Evolutionary conservation across 371 early-diverging fungal genomes (phyloP), one percentile per base, ranked within the genome.

Genomic region (Mortierella sp.): DNA sequence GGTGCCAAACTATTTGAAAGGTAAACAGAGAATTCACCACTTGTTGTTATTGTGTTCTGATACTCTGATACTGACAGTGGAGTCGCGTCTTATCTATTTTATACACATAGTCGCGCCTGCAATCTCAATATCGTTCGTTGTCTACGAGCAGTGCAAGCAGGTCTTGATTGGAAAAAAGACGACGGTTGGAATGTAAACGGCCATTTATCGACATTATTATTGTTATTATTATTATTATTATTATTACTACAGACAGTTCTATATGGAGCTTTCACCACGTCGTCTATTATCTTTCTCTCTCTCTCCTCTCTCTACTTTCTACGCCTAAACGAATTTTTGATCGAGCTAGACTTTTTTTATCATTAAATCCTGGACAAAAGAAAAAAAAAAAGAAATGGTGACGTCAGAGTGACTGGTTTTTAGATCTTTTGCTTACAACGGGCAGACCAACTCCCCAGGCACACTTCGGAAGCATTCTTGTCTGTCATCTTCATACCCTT

Each of bases 51-150:
- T 28, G 28, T 28, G 28, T 1, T 28, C 28, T 28, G 28, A 28
- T 28, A 28, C 28, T 28, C 28, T 28, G 28, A 28, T 13, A 38
- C 38, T 8, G 36, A 38, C 38, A 59, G n/a, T 55, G 55, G 21
- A 32, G 0, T 21, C 36, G 22, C 1, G 15, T 38, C 22, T 32
- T 57, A 21, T 53, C 16, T 64, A 22, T 15, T 15, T 15, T 43
- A 4, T 62, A 15, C 36, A n/a, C 57, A 1, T 65, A 73, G 91
- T 96, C 1, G 96, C 94, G 0, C 96, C 96, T 57, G 96, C 95
- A 10, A 95, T 94, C 64, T 92, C 94, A 58, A 94, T 96, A 63
- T 94, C 93, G 58, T 96, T 96, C 86, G 91, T 92, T 69, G 92
- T 93, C 28, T 96, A 96, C 69, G 96, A 96, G 76, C 85, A 89